Conservation (phyloP, 2,329 filamentous ascomycete genomes). For the Lizonia empirigonia region DNA sequence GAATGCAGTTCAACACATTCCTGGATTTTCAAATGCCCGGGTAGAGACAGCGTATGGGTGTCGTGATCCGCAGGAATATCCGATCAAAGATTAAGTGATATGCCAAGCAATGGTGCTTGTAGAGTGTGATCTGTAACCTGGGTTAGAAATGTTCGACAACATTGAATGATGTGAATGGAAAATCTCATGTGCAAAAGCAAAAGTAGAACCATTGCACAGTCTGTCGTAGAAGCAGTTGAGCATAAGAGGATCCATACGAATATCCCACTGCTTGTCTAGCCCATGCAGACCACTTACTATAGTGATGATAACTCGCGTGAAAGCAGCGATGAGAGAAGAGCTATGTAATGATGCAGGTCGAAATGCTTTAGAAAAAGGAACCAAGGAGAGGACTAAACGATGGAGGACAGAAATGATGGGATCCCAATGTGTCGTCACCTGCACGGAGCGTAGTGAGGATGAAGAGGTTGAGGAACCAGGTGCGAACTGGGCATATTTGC, state of each 20-base stretch:
- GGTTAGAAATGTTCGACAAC: neutral
- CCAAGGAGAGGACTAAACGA: constrained; percentile 15
- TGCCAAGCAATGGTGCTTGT: neutral
- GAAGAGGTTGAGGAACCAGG: constrained; percentile 29
- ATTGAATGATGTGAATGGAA: neutral
- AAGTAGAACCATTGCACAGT: neutral
- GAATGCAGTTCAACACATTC: constrained; percentile 35
- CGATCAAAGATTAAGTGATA: neutral
- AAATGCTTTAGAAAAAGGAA: constrained; percentile 17
- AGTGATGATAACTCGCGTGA: neutral
- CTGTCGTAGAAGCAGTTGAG: neutral
- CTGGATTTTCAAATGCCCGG: constrained; percentile 12
- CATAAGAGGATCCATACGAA: neutral
- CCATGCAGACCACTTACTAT: constrained; percentile 5
- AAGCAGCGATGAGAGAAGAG: constrained; percentile 11
- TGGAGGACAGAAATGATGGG: constrained; percentile 21
- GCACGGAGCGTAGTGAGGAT: constrained; percentile 36
- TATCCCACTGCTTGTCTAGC: neutral
- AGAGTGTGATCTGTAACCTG: neutral
- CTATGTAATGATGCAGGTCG: constrained; percentile 20
- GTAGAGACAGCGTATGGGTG: neutral
- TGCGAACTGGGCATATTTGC: constrained; percentile 39
- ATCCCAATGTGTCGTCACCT: constrained; percentile 33
- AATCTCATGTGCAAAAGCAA: neutral
- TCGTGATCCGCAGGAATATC: neutral